Conservation (phyloP, 176 grass and related monocot genomes). For the Ananas comosus region DNA sequence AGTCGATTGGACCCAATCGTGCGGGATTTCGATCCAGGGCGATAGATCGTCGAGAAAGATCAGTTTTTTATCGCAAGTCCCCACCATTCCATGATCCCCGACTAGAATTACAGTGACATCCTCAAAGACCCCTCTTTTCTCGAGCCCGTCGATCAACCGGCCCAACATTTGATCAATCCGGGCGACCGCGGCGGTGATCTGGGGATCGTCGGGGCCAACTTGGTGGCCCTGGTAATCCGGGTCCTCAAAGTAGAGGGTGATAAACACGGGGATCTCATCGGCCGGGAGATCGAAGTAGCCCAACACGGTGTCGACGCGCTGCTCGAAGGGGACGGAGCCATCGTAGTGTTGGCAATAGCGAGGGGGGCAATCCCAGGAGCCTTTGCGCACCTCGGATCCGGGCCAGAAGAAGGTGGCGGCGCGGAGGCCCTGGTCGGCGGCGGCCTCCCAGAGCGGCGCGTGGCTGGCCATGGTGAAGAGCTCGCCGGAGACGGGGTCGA, state of each 20-base stretch:
- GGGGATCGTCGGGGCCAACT: constrained; percentile 74
- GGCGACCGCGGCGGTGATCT: constrained; percentile 45
- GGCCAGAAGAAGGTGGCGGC: constrained; percentile 85
- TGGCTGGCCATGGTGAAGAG: constrained; percentile 54
- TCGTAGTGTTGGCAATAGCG: constrained; percentile 68
- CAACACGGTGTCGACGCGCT: constrained; percentile 57
- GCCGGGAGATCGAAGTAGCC: constrained; percentile 65
- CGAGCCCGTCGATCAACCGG: constrained; percentile 62
- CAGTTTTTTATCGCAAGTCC: constrained; percentile 72
- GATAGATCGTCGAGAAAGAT: constrained; percentile 59
- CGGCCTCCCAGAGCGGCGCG: constrained; percentile 78
- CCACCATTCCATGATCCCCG: constrained; percentile 91
- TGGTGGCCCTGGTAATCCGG: constrained; percentile 90
- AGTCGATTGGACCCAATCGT: constrained; percentile 59
- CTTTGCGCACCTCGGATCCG: constrained; percentile 71
- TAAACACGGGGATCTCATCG: constrained; percentile 55
- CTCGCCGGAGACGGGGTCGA: constrained; percentile 55
- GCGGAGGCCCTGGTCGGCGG: constrained; percentile 40
- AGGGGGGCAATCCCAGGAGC: constrained; percentile 52
- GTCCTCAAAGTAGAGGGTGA: constrained; percentile 92
- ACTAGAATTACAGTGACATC: constrained; percentile 78
- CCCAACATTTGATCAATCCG: constrained; percentile 64
- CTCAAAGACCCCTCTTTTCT: constrained; percentile 66
- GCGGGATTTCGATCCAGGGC: constrained; percentile 50
- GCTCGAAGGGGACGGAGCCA: constrained; percentile 64